Evolutionary conservation across 805 yeast genomes (phyloP), one percentile per base, ranked within the genome.

Genomic region (Sungouiozyma intestinalis): DNA sequence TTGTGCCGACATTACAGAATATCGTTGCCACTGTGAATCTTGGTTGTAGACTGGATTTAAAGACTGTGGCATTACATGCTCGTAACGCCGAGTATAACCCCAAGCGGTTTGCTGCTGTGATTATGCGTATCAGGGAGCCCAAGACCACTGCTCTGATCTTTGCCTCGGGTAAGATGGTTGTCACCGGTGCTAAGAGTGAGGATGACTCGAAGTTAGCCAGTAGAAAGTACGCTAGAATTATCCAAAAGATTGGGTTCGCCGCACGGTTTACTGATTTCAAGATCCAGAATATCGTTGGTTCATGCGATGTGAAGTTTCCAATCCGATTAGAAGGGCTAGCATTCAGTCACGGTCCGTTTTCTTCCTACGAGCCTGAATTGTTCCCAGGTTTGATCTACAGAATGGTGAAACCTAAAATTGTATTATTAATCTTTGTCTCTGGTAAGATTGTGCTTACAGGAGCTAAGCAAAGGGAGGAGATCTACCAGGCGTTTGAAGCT

Each of bases 121-220:
- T 92, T 54, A 92, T 92, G 98, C 85, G 98, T 73, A 92, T 92
- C 54, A 78, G 98, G 66, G 98, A 92, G 63, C 98, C 98, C 15
- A 92, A 92, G 64, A 92, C 98, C 1, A 92, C 98, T 2, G 97
- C 98, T 0, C 72, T 92, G 52, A 92, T 92, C 51, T 92, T 92
- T 64, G 98, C 98, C 1, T 87, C 97, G 2, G 98, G 98, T 57
- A 92, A 92, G 65, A 92, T 92, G 98, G 98, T 92, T 52, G 98
- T 92, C 14, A 92, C 97, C 24, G 98, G 98, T 76, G 98, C 98
- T 18, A 92, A 92, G 65, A 83, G 95, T 32, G 98, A 92, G 64
- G 97, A 92, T 61, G 97, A 92, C 62, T 86, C 97, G n/a, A 92
- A 92, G 64, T 73, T 92, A 50, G 98, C 98, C 1, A 86, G 96